phyloP scores from a whole-genome alignment of 2,329 filamentous ascomycete species.

The Massarina eburnea region DNA sequence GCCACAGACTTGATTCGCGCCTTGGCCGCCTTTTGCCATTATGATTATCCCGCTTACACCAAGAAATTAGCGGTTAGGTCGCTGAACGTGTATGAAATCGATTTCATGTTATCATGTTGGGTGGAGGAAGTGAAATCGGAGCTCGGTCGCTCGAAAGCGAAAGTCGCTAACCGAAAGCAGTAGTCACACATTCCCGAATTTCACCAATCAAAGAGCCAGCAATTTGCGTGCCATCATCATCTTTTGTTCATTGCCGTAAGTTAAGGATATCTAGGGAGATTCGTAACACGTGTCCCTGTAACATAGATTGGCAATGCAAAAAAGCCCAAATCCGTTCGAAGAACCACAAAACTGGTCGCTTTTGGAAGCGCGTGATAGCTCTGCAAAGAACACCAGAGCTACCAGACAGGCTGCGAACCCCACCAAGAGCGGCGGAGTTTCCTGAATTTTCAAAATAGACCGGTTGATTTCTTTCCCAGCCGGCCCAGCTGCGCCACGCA shows the following conservation, averaged over 20 bases:
- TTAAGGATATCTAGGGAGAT: slow-evolving; percentile 36
- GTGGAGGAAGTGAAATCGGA: slow-evolving; percentile 5
- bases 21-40: slow-evolving; percentile 5
- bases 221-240: slow-evolving; percentile 38
- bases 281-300: slow-evolving; percentile 38
- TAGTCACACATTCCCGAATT: slow-evolving; percentile 23
- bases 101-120: neutral
- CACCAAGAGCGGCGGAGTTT: slow-evolving; percentile 19
- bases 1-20: slow-evolving; percentile 48
- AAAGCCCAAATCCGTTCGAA: slow-evolving; percentile 41
- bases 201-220: slow-evolving; percentile 21
- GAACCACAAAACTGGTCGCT: slow-evolving; percentile 38
- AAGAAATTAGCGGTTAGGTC: neutral
- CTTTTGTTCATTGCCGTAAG: slow-evolving; percentile 40
- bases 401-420: slow-evolving; percentile 28
- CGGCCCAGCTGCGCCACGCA: slow-evolving; percentile 27
- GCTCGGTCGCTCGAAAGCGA: neutral
- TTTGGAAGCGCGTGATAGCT: slow-evolving; percentile 30
- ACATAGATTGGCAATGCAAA: slow-evolving; percentile 40
- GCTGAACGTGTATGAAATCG: neutral
- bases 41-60: neutral
- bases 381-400: slow-evolving; percentile 32
- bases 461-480: slow-evolving; percentile 29
- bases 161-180: slow-evolving; percentile 17
- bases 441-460: slow-evolving; percentile 25